These are phyloP conservation scores for Pogostemon cablin DNA, from an alignment of 257 asterid species.

Conservation along the genomic window DNA sequence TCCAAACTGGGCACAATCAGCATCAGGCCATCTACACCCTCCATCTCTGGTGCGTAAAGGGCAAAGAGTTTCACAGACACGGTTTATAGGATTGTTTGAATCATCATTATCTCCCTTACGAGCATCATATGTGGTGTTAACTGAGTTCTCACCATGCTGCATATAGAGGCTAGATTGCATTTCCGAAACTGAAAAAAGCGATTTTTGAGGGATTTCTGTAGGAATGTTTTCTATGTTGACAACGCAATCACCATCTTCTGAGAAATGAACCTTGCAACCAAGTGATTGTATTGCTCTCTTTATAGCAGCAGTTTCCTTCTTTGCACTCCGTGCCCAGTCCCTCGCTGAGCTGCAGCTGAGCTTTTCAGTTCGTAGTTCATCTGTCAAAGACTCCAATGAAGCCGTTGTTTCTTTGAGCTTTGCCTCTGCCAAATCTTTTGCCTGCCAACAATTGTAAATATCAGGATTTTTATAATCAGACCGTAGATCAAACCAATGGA, in stretches of 20 bases:
- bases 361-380: slow-evolving; percentile 75
- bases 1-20: slow-evolving; percentile 81
- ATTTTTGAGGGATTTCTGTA: slow-evolving; percentile 65
- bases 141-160: slow-evolving; percentile 49
- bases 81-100: slow-evolving; percentile 48
- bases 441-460: slow-evolving; percentile 53
- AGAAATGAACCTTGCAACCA: slow-evolving; percentile 75
- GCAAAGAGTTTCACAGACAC: slow-evolving; percentile 81
- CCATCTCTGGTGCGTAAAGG: slow-evolving; percentile 77
- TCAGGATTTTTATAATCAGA: neutral
- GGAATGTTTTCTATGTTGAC: slow-evolving; percentile 70
- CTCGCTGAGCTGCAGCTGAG: slow-evolving; percentile 62
- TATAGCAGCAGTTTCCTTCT: slow-evolving; percentile 69
- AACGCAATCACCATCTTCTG: slow-evolving; percentile 76
- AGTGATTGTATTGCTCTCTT: slow-evolving; percentile 86
- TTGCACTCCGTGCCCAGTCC: slow-evolving; percentile 70
- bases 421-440: slow-evolving; percentile 75
- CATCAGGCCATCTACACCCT: slow-evolving; percentile 88
- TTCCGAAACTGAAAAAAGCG: slow-evolving; percentile 44
- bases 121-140: slow-evolving; percentile 37
- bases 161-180: slow-evolving; percentile 42
- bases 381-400: slow-evolving; percentile 56
- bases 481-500: no score
- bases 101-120: slow-evolving; percentile 40
- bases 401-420: slow-evolving; percentile 53